phyloP scores from a whole-genome alignment of 805 yeast species.

The Yarrowia alimentaria region DNA sequence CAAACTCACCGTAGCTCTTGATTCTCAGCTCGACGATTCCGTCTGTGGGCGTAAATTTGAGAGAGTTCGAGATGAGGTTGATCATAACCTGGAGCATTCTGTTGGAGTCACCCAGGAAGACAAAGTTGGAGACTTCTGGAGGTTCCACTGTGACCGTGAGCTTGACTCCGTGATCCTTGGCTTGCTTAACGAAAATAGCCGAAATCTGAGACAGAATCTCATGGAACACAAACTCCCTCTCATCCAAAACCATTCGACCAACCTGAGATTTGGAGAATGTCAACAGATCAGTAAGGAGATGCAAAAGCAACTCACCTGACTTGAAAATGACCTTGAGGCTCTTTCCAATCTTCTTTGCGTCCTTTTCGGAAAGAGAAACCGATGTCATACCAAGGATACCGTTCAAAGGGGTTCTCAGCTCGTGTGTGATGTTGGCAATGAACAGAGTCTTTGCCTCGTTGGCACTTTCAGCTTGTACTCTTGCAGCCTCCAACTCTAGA shows the following conservation, averaged over 20 bases:
- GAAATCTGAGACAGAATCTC: slow-evolving; percentile 78
- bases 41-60: slow-evolving; percentile 80
- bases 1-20: slow-evolving; percentile 23
- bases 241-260: slow-evolving; percentile 78
- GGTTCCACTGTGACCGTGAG: slow-evolving; percentile 65
- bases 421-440: slow-evolving; percentile 92
- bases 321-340: slow-evolving; percentile 78
- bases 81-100: slow-evolving; percentile 84
- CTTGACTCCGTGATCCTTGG: slow-evolving; percentile 64
- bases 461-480: slow-evolving; percentile 55
- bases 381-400: slow-evolving; percentile 97
- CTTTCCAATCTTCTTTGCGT: slow-evolving; percentile 61
- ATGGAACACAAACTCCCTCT: slow-evolving; percentile 67
- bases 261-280: slow-evolving; percentile 87
- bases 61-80: slow-evolving; percentile 84
- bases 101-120: slow-evolving; percentile 80
- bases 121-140: slow-evolving; percentile 48
- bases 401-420: slow-evolving; percentile 88
- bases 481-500: slow-evolving; percentile 66
- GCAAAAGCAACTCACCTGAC: slow-evolving; percentile 83
- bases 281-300: slow-evolving; percentile 82
- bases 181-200: slow-evolving; percentile 62
- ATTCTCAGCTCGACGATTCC: slow-evolving; percentile 36
- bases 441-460: slow-evolving; percentile 93
- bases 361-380: slow-evolving; percentile 82